Percentiles rank a stretch among this genome's conserved stretches.
These are phyloP conservation scores for Phialophora tarda DNA, from an alignment of 2,329 filamentous ascomycete genomes.

Conservation along the genomic window DNA sequence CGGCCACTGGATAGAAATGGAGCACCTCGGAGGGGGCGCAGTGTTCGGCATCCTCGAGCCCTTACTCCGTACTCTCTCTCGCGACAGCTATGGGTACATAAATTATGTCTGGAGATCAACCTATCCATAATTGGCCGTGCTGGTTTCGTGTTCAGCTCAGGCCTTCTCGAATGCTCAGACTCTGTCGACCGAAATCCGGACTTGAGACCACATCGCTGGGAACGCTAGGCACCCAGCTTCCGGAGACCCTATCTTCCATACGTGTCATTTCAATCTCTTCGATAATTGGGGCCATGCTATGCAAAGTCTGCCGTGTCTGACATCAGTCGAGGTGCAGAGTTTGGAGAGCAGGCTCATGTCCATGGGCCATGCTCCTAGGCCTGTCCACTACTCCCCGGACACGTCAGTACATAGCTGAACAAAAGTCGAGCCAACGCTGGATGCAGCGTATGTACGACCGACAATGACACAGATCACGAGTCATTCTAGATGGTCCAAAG, in stretches of 20 bases:
- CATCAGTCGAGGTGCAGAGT: not conserved
- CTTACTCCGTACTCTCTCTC: not conserved
- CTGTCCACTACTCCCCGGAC: no score
- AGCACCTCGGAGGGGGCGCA: not conserved
- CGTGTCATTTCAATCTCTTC: conserved; percentile 15
- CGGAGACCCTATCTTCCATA: not conserved
- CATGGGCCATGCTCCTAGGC: not conserved
- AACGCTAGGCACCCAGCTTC: conserved; percentile 2
- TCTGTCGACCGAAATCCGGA: conserved; percentile 2
- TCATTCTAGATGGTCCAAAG: conserved; percentile 8
- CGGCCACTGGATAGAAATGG: not conserved
- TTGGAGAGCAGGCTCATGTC: not conserved
- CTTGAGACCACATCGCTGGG: not conserved
- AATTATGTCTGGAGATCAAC: not conserved
- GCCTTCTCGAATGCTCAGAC: not conserved
- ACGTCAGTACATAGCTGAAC: not conserved
- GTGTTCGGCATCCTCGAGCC: not conserved
- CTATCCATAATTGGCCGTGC: not conserved
- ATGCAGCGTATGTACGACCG: conserved; percentile 6
- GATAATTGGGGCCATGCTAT: not conserved
- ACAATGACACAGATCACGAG: conserved; percentile 2
- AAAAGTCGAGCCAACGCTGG: conserved; percentile 1
- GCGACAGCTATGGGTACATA: not conserved
- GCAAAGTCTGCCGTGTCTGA: conserved; percentile 3
- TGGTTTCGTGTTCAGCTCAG: not conserved